These are phyloP conservation scores for Verticillium klebahnii DNA, from an alignment of 2,329 filamentous ascomycete genomes.

Conservation along the genomic window DNA sequence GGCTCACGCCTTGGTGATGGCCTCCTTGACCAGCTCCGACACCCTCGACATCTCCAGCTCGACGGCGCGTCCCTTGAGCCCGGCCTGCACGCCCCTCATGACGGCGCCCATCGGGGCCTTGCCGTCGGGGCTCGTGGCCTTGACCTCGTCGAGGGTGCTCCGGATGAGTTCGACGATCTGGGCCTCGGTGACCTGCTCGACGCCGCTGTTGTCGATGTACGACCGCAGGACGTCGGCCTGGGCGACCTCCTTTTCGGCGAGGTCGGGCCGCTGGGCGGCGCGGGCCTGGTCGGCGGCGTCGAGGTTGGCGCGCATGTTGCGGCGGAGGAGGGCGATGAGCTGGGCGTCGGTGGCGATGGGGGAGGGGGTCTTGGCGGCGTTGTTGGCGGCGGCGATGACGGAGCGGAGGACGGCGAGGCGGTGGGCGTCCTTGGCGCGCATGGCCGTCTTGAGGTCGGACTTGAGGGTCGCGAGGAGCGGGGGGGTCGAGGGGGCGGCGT, in stretches of 20 bases:
- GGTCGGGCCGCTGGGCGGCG: conserved; percentile 58
- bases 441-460: conserved; percentile 59
- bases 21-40: conserved; percentile 56
- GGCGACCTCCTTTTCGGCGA: conserved; percentile 64
- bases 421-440: conserved; percentile 59
- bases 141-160: conserved; percentile 45
- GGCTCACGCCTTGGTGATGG: conserved; percentile 3
- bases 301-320: conserved; percentile 52
- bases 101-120: conserved; percentile 54
- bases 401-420: conserved; percentile 65
- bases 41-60: conserved; percentile 62
- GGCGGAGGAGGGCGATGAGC: conserved; percentile 63
- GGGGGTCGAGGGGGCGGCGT: conserved; percentile 30
- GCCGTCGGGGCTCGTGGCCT: conserved; percentile 34
- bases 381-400: conserved; percentile 66
- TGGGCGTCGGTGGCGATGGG: conserved; percentile 69
- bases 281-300: conserved; percentile 62
- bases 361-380: conserved; percentile 66
- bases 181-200: conserved; percentile 53
- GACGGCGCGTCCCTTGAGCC: conserved; percentile 58
- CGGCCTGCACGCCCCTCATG: conserved; percentile 55
- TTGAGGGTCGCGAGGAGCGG: conserved; percentile 51
- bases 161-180: conserved; percentile 53
- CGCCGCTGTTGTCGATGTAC: conserved; percentile 55
- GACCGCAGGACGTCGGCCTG: conserved; percentile 63